Percentiles rank a stretch among this genome's conserved stretches.
Conservation (phyloP, 208 protist genomes). For the Trypanosoma brucei region DNA sequence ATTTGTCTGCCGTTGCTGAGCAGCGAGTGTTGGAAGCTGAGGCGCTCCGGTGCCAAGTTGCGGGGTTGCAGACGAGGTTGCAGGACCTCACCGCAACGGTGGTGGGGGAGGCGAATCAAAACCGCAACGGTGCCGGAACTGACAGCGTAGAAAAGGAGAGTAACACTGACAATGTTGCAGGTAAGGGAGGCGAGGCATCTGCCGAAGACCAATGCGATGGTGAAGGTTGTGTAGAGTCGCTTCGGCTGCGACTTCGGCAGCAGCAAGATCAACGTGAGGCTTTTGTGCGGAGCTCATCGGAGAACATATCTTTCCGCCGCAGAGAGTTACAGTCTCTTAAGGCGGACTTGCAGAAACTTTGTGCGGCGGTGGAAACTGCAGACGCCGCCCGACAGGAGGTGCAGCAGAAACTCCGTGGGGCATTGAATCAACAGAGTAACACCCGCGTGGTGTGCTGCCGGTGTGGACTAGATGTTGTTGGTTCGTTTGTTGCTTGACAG, state of each 20-base stretch:
- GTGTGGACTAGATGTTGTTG: constrained; percentile 16
- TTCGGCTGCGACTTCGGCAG: too few relatives aligned
- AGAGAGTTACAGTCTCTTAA: constrained; percentile 23
- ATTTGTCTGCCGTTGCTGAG: background rate
- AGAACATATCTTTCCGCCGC: constrained; percentile 6
- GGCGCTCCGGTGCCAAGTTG: constrained; percentile 19
- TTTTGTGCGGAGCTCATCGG: constrained; percentile 1
- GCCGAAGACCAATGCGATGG: too few relatives aligned
- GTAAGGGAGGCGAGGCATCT: too few relatives aligned
- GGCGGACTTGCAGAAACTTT: constrained; percentile 23
- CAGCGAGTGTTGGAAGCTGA: constrained; percentile 12
- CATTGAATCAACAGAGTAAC: constrained; percentile 24
- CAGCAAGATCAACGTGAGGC: constrained; percentile 6
- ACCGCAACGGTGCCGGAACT: background rate
- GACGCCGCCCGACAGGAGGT: constrained; percentile 38
- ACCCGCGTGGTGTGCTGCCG: constrained; percentile 12
- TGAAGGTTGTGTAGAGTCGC: too few relatives aligned
- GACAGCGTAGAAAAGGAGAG: background rate
- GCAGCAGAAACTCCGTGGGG: constrained; percentile 25
- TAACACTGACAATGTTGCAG: too few relatives aligned
- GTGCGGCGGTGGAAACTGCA: constrained; percentile 34
- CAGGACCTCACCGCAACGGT: constrained; percentile 15
- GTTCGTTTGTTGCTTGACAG: constrained; percentile 6
- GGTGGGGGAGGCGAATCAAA: constrained; percentile 12
- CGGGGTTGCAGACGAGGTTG: constrained; percentile 13